These are phyloP conservation scores for Claviceps maximensis DNA, from an alignment of 2,329 filamentous ascomycete genomes.

Conservation along the genomic window DNA sequence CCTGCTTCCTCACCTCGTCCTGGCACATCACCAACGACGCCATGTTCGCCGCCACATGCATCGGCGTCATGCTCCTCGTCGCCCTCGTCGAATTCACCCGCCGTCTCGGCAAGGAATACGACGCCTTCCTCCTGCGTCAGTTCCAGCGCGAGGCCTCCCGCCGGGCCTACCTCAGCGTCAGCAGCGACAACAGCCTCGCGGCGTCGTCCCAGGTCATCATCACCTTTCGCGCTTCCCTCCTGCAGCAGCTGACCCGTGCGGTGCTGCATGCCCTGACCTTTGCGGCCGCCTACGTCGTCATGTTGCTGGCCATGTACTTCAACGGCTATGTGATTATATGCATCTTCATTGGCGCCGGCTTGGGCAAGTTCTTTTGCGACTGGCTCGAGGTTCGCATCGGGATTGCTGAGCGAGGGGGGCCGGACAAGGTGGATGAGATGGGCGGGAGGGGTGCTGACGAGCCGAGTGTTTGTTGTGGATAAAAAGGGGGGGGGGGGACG, in stretches of 20 bases:
- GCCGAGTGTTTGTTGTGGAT: slow-evolving; percentile 33
- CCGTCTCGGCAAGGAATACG: slow-evolving; percentile 58
- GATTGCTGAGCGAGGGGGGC: slow-evolving; percentile 23
- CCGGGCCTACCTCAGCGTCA: slow-evolving; percentile 8
- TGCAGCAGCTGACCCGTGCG: slow-evolving; percentile 54
- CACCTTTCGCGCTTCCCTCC: slow-evolving; percentile 39
- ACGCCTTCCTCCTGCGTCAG: slow-evolving; percentile 47
- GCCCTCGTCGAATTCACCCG: slow-evolving; percentile 59
- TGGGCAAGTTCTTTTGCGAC: slow-evolving; percentile 42
- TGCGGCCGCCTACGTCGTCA: slow-evolving; percentile 63
- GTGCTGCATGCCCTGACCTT: slow-evolving; percentile 58
- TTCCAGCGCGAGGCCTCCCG: slow-evolving; percentile 21
- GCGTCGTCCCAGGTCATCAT: slow-evolving; percentile 12
- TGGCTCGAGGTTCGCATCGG: slow-evolving; percentile 28
- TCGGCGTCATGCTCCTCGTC: slow-evolving; percentile 61
- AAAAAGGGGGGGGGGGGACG: too few species aligned
- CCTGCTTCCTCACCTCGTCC: slow-evolving; percentile 54
- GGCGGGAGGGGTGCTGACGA: slow-evolving; percentile 28
- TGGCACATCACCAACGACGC: slow-evolving; percentile 60
- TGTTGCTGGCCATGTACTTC: slow-evolving; percentile 52
- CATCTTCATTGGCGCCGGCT: slow-evolving; percentile 46
- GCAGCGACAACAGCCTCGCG: slow-evolving; percentile 1
- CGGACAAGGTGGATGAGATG: slow-evolving; percentile 10
- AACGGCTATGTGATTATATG: slow-evolving; percentile 66
- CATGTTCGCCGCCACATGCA: slow-evolving; percentile 68